A percentile compares a stretch with the other conserved stretches of the same genome.
Evolutionary conservation across 495 filamentous ascomycete genomes (phyloP).

Genomic region (Hypoxylon intermedium): DNA sequence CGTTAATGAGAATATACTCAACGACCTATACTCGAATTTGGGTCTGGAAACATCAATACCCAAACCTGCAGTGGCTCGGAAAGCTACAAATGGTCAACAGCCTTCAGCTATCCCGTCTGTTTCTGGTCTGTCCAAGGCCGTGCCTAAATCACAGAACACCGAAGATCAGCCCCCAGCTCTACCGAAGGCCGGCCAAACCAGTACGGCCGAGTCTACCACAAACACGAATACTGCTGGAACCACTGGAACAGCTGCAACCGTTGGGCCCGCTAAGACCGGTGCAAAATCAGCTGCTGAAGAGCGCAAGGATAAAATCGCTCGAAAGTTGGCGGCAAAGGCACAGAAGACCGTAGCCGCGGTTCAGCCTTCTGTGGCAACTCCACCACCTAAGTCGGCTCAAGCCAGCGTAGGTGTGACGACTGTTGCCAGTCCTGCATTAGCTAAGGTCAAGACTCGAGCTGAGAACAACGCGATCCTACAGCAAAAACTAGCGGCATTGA

Average conservation of each 20-base stretch:
- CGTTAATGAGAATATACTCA: slow-evolving; percentile 67
- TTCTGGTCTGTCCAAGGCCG: background rate
- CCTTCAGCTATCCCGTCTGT: background rate
- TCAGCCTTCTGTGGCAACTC: slow-evolving; percentile 26
- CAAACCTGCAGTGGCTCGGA: slow-evolving; percentile 26
- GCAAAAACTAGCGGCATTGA: slow-evolving; percentile 55
- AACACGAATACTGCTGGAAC: slow-evolving; percentile 17
- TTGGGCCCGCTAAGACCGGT: slow-evolving; percentile 35
- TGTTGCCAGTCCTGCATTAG: slow-evolving; percentile 24
- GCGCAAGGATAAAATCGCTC: slow-evolving; percentile 77
- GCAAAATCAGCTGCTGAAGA: slow-evolving; percentile 63
- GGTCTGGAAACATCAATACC: slow-evolving; percentile 58
- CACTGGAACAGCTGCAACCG: slow-evolving; percentile 43
- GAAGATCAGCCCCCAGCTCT: background rate
- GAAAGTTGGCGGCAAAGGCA: slow-evolving; percentile 68
- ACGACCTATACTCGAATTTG: slow-evolving; percentile 69
- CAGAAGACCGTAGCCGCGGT: slow-evolving; percentile 40
- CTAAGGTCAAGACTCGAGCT: slow-evolving; percentile 47
- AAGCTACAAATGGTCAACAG: slow-evolving; percentile 5
- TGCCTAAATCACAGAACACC: slow-evolving; percentile 9
- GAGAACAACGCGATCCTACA: slow-evolving; percentile 56
- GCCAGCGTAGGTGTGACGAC: slow-evolving; percentile 11
- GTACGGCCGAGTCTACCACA: slow-evolving; percentile 4
- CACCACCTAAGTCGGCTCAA: slow-evolving; percentile 25
- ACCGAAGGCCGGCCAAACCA: slow-evolving; percentile 15